Conservation (phyloP, 179 eudicot genomes). For the Corrigiola litoralis region DNA sequence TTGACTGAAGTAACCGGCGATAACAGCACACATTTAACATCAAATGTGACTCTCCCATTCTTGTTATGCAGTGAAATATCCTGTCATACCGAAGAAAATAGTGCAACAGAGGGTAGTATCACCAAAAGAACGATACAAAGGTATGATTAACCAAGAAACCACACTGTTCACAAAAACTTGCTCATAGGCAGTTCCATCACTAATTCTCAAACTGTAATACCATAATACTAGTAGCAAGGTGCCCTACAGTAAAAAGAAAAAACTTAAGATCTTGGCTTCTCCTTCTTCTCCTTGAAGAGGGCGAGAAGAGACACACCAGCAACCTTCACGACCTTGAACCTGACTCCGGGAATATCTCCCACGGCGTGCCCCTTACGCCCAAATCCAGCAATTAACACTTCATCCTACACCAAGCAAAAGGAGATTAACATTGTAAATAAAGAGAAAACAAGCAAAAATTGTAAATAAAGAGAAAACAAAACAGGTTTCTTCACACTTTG, state of each 20-base stretch:
- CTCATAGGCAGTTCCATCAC: too few species aligned
- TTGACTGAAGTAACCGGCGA: background rate
- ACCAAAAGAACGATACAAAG: too few species aligned
- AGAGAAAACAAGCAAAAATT: background rate
- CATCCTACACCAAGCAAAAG: slow-evolving; percentile 14
- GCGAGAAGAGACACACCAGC: slow-evolving; percentile 35
- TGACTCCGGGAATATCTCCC: slow-evolving; percentile 40
- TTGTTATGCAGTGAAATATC: background rate
- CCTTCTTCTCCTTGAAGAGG: slow-evolving; percentile 34
- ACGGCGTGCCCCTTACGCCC: slow-evolving; percentile 36
- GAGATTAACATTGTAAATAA: background rate
- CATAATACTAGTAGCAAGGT: too few species aligned
- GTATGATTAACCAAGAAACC: too few species aligned
- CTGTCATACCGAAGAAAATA: background rate
- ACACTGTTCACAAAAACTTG: too few species aligned
- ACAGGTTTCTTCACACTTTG: background rate
- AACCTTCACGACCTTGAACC: slow-evolving; percentile 38
- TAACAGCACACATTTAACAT: slow-evolving; percentile 9
- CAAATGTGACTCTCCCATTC: background rate
- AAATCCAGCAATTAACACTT: slow-evolving; percentile 36
- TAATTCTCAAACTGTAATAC: too few species aligned
- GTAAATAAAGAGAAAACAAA: too few species aligned
- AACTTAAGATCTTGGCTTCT: slow-evolving; percentile 33
- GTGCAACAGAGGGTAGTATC: too few species aligned
- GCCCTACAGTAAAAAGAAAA: too few species aligned